phyloP scores from a whole-genome alignment of 2,329 filamentous ascomycete species.

The Colletotrichum sp. region DNA sequence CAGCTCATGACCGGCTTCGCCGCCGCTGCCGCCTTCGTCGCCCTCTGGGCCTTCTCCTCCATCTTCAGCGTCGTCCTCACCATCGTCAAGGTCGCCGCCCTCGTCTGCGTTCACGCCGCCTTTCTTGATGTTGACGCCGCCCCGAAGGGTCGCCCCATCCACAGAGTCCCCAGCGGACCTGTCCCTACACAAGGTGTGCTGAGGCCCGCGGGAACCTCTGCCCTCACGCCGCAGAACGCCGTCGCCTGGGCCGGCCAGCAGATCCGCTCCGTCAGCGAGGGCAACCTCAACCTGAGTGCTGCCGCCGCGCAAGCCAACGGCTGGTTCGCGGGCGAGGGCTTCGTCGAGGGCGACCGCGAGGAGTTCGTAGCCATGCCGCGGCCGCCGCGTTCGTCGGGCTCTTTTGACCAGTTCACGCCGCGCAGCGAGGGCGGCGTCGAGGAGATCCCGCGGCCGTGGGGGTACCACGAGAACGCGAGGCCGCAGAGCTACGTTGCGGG shows the following conservation, averaged over 20 bases:
- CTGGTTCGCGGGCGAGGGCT: slow-evolving; percentile 8
- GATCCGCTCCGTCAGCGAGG: slow-evolving; percentile 7
- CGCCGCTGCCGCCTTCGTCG: slow-evolving; percentile 4
- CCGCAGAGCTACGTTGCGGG: slow-evolving; percentile 13
- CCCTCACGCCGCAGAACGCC: neutral
- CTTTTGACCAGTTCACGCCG: slow-evolving; percentile 3
- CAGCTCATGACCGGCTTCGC: slow-evolving; percentile 11
- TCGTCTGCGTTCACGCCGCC: slow-evolving; percentile 12
- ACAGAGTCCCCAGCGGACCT: neutral
- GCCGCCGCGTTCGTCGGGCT: neutral
- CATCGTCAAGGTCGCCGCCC: slow-evolving; percentile 8
- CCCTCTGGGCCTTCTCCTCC: slow-evolving; percentile 15
- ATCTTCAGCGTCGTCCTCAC: slow-evolving; percentile 12
- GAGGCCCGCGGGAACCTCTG: neutral
- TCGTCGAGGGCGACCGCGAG: neutral
- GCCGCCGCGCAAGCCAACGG: neutral
- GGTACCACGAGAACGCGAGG: neutral
- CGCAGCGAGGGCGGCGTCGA: neutral
- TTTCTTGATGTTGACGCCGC: slow-evolving; percentile 1
- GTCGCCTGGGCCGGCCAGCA: neutral
- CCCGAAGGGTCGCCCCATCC: neutral
- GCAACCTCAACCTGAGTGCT: neutral
- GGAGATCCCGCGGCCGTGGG: neutral
- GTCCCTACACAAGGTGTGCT: neutral
- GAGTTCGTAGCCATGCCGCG: slow-evolving; percentile 8